Evolutionary conservation across 2,329 filamentous ascomycete species (phyloP), one percentile per base, ranked within the genome.

Genomic region (Fusarium phyllophilum): DNA sequence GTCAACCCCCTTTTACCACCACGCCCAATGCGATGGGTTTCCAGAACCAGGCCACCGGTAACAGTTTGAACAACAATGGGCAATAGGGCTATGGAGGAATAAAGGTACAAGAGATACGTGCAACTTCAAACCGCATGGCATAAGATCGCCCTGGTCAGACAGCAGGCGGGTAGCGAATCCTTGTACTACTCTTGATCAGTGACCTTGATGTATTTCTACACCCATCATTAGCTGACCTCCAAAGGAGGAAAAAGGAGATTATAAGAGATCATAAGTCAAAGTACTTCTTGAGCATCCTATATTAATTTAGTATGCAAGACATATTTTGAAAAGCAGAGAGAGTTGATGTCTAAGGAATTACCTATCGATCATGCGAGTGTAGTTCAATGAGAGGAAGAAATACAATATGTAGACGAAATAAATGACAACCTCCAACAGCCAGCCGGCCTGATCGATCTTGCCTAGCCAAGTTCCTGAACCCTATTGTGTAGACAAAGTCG

Each of bases 381-480:
- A 46, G 41, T 42, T 72, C 33, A 33, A 48, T 33, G 49, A 72
- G 55, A 48, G 59, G 46, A 60, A 36, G 46, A 70, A 39, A 67
- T 46, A 73, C 60, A 68, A 58, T 39, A 42, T 59, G 41, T 54
- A 66, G 59, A 70, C 55, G 59, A 72, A 67, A 70, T 68, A 49
- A 54, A 77, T 56, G 64, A 68, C 66, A 75, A 52, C 69, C 64
- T 72, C 72, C 74, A 62, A 63, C 65, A 63, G 54, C 62, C 72
- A 34, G 49, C 60, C 66, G 55, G 58, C 54, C 61, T 57, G 44
- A 59, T 55, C 58, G 54, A 41, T 70, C 57, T 68, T 44, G 65
- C 48, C 54, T 26, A 36, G 22, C 26, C 44, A 41, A 34, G 52
- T 54, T 34, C 36, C 49, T 55, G 41, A 33, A 26, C 31, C 36